A percentile compares a stretch with the other conserved stretches of the same genome.
Conservation (phyloP, 208 protist species). For the Acanthamoeba castellanii region DNA sequence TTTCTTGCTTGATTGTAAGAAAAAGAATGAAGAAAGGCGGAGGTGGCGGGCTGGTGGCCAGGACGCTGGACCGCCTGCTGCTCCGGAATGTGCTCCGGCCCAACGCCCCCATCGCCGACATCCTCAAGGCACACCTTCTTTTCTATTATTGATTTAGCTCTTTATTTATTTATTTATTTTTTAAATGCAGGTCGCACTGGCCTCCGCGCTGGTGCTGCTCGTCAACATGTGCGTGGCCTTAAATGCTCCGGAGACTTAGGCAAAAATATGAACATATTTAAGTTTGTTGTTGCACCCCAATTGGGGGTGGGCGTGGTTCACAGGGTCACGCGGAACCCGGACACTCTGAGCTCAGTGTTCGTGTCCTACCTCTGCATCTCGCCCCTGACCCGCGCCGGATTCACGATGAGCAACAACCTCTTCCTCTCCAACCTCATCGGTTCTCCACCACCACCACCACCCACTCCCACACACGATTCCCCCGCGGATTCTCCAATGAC, state of each 20-base stretch:
- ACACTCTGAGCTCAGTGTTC: conserved; percentile 1
- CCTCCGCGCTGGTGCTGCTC: not conserved
- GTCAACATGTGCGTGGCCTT: not conserved
- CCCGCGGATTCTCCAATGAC: too few species aligned
- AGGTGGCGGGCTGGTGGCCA: too few species aligned
- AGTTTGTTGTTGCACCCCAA: too few species aligned
- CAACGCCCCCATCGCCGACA: conserved; percentile 25
- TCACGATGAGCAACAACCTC: not conserved
- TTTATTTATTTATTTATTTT: not conserved
- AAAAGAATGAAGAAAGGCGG: not conserved
- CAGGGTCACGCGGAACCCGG: conserved; percentile 28
- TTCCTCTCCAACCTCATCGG: not conserved
- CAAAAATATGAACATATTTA: too few species aligned
- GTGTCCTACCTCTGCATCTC: conserved; percentile 42
- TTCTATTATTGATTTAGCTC: not conserved
- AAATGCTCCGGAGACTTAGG: not conserved
- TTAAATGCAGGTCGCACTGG: not conserved
- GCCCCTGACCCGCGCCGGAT: not conserved
- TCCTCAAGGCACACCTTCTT: not conserved
- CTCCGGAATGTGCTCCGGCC: conserved; percentile 1
- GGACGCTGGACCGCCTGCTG: not conserved
- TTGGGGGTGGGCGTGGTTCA: not conserved
- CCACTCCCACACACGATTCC: too few species aligned
- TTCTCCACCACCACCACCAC: not conserved
- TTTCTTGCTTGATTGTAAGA: too few species aligned